Evolutionary conservation across 148 eudicot genomes (phyloP).

Genomic region (Mesembryanthemum crystallinum): DNA sequence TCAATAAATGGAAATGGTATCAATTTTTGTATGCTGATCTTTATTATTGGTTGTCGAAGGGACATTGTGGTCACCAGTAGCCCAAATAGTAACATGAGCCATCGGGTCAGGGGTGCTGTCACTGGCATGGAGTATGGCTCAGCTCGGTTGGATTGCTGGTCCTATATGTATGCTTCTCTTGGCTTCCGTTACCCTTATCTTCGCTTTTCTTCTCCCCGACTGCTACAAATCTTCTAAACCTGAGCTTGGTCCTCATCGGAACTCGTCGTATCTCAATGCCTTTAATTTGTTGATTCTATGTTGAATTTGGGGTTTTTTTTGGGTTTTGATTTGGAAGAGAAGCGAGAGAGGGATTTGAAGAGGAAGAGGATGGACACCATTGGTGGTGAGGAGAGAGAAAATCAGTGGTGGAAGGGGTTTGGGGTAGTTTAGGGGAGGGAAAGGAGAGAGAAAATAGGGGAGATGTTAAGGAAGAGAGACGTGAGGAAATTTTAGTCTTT

Average conservation of each 20-base stretch:
- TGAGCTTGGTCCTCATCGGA: conserved; percentile 47
- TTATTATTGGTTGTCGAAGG: too few species aligned
- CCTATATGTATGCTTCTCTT: conserved; percentile 46
- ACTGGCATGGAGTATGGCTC: conserved; percentile 62
- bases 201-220: conserved; percentile 47
- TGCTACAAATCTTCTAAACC: conserved; percentile 60
- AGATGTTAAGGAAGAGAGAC: too few species aligned
- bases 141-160: conserved; percentile 70
- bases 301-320: too few species aligned
- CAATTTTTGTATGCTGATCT: neutral
- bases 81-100: conserved; percentile 67
- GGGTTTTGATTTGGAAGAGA: too few species aligned
- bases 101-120: conserved; percentile 68
- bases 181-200: conserved; percentile 48
- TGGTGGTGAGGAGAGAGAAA: too few species aligned
- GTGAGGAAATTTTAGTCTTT: too few species aligned
- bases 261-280: conserved; percentile 55
- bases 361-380: too few species aligned
- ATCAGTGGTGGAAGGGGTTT: too few species aligned
- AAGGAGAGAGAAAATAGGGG: too few species aligned
- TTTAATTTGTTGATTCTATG: too few species aligned
- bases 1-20: neutral
- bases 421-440: too few species aligned
- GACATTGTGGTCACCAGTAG: conserved; percentile 55
- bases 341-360: too few species aligned